Evolutionary conservation across 2,329 filamentous ascomycete species (phyloP).

Genomic region (Ceratocystis alfenasii): DNA sequence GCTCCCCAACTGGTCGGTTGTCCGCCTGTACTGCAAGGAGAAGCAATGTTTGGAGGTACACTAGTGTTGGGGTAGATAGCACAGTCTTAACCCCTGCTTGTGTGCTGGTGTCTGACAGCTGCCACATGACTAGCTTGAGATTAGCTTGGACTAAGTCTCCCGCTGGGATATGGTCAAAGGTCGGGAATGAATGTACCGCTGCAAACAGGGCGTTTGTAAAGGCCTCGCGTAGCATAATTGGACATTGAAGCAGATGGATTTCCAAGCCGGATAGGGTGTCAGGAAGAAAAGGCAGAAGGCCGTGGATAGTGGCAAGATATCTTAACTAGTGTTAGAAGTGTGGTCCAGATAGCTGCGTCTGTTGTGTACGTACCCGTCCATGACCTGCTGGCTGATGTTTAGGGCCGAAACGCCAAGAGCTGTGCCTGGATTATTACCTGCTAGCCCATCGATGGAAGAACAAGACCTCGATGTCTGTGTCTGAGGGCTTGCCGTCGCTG

Average conservation of each 20-base stretch:
- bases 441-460: background rate
- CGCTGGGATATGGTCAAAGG: background rate
- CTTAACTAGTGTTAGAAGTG: background rate
- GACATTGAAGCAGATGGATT: constrained; percentile 44
- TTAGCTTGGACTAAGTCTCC: constrained; percentile 15
- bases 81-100: background rate
- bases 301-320: constrained; percentile 47
- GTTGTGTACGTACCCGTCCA: constrained; percentile 37
- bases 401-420: background rate
- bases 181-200: constrained; percentile 33
- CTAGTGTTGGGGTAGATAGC: constrained; percentile 21
- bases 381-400: background rate
- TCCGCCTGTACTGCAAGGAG: constrained; percentile 56
- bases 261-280: constrained; percentile 44
- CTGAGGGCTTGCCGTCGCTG: background rate
- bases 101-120: constrained; percentile 29
- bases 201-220: constrained; percentile 52
- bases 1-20: constrained; percentile 37
- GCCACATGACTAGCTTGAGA: constrained; percentile 40
- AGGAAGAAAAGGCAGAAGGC: constrained; percentile 54
- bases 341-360: background rate
- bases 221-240: constrained; percentile 46
- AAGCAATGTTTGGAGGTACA: constrained; percentile 55
- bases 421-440: too few relatives aligned
- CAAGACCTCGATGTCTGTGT: background rate